These are phyloP conservation scores for Yamagishiella unicocca DNA, from an alignment of 139 green algal species.

Conservation along the genomic window DNA sequence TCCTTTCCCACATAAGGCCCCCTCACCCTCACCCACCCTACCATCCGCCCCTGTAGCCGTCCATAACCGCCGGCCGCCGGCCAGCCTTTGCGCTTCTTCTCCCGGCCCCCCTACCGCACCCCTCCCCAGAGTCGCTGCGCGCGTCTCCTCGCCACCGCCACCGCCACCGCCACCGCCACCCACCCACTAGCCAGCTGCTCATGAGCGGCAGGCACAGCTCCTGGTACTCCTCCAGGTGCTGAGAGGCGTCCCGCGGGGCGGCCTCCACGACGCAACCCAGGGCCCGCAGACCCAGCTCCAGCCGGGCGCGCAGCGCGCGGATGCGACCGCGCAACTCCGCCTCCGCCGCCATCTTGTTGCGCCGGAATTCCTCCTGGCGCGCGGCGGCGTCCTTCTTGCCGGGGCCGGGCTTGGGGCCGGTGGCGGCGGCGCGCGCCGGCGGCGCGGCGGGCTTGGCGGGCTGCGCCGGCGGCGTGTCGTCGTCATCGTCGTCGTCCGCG, in stretches of 20 bases:
- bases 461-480: slow-evolving; percentile 53
- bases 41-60: too few species aligned
- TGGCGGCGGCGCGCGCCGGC: not conserved
- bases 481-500: slow-evolving; percentile 50
- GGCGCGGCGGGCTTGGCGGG: slow-evolving; percentile 4
- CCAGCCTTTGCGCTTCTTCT: not conserved
- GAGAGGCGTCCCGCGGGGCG: slow-evolving; percentile 59
- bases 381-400: slow-evolving; percentile 70
- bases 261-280: slow-evolving; percentile 66
- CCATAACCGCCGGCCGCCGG: too few species aligned
- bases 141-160: not conserved
- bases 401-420: slow-evolving; percentile 46
- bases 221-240: slow-evolving; percentile 71
- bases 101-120: not conserved
- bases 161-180: not conserved
- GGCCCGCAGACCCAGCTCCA: slow-evolving; percentile 72
- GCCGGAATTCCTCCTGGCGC: slow-evolving; percentile 65
- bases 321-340: slow-evolving; percentile 71
- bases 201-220: slow-evolving; percentile 76
- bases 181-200: slow-evolving; percentile 44
- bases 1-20: too few species aligned
- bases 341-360: slow-evolving; percentile 77
- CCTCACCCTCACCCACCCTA: too few species aligned
- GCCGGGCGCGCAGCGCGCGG: slow-evolving; percentile 56
- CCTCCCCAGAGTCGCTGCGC: not conserved